These are phyloP conservation scores for Pestalotiopsis sp. DNA, from an alignment of 2,329 filamentous ascomycete species.

Conservation along the genomic window DNA sequence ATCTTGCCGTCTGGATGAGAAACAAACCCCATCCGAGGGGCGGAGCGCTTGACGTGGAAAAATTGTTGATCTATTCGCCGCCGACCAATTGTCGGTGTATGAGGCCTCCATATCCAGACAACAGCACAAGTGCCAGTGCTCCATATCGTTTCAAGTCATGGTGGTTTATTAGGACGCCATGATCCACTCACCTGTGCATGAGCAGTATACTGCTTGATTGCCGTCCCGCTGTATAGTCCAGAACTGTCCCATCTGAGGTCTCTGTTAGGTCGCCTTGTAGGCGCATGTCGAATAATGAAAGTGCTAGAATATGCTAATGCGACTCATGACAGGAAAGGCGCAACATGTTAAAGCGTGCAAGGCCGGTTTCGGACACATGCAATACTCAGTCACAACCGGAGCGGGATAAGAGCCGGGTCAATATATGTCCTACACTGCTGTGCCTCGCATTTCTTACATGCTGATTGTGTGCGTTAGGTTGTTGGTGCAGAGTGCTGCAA, in stretches of 20 bases:
- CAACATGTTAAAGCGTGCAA: not conserved
- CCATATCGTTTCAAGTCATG: too few species aligned
- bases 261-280: not conserved
- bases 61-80: not conserved
- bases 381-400: not conserved
- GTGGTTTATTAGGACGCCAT: too few species aligned
- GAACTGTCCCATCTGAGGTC: too few species aligned
- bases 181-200: too few species aligned
- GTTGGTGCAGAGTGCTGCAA: not conserved
- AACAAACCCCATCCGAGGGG: not conserved
- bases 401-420: not conserved
- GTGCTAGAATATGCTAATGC: not conserved
- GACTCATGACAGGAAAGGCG: not conserved
- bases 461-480: not conserved
- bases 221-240: not conserved
- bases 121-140: not conserved
- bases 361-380: not conserved
- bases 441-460: not conserved
- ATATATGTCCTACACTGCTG: not conserved
- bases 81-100: not conserved
- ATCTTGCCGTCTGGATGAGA: not conserved
- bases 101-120: not conserved
- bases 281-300: not conserved
- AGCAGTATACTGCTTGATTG: not conserved
- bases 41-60: not conserved